A percentile compares a stretch with the other conserved stretches of the same genome.
Evolutionary conservation across 2,329 filamentous ascomycete species (phyloP).

Genomic region (Tolypocladium tundrense): DNA sequence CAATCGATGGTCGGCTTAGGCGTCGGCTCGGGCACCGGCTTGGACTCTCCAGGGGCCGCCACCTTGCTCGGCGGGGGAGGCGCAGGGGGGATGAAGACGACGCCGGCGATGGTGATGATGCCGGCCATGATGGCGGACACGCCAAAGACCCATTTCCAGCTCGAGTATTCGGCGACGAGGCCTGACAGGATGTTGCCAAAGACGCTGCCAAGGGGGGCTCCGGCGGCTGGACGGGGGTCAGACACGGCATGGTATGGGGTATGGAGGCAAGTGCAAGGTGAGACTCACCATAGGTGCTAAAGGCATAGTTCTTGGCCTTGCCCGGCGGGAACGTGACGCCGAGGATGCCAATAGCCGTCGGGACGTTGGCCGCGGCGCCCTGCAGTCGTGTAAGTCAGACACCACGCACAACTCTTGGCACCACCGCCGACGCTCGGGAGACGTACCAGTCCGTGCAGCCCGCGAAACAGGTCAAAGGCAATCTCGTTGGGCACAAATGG

Average conservation of each 20-base stretch:
- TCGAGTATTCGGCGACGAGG: constrained; percentile 50
- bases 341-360: constrained; percentile 60
- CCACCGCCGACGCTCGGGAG: not conserved
- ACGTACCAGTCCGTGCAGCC: constrained; percentile 49
- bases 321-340: constrained; percentile 58
- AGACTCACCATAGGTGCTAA: constrained; percentile 46
- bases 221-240: constrained; percentile 33
- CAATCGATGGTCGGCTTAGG: constrained; percentile 44
- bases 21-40: not conserved
- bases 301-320: constrained; percentile 61
- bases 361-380: constrained; percentile 59
- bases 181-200: constrained; percentile 57
- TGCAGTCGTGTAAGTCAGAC: constrained; percentile 11
- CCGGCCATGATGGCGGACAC: constrained; percentile 50
- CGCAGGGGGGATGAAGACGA: constrained; percentile 49
- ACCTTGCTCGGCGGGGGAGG: constrained; percentile 17
- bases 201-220: constrained; percentile 53
- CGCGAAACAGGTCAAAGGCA: constrained; percentile 56
- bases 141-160: constrained; percentile 61
- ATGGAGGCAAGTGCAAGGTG: not conserved
- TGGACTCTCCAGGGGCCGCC: constrained; percentile 22
- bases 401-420: not conserved
- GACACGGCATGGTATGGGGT: not conserved
- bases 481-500: constrained; percentile 59
- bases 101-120: constrained; percentile 43